Evolutionary conservation across 2,329 filamentous ascomycete genomes (phyloP), one percentile per base, ranked within the genome.

Genomic region (Aspergillus carbonarius): DNA sequence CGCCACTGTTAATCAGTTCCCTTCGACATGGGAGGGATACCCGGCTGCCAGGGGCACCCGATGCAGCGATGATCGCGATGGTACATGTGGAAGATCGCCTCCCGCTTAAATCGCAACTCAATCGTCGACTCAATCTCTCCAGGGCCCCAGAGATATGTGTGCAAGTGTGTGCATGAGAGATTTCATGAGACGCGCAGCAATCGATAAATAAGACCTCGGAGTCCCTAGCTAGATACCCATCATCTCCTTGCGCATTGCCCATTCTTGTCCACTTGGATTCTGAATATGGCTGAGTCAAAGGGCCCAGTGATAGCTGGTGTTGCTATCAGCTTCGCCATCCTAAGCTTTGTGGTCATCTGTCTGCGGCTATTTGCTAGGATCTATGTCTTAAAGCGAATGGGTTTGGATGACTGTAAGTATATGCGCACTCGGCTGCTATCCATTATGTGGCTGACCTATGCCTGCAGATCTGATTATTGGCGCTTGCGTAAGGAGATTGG

Each of bases 321-420:
- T 44, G 65, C 70, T 27, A 66, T 78, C 50, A 65, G 70, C 13
- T 79, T 79, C 61, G 74, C 74, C 7, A 60, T 72, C 12, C 57
- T 78, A 7, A 76, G 76, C 7, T 69, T 73, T 23, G 47, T 79
- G 20, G 72, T 77, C 15, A 64, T 80, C 25, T 52, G 54, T 30
- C 64, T 79, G 30, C 68, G 78, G 18, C 60, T 79, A 8, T 79
- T 75, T 62, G 71, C 77, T 20, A 71, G 78, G 5, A 57, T 78
- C 15, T 74, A 71, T 60, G 70, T 79, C 13, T 66, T 78, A 49
- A 60, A 64, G 4, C 63, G 61, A 30, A 68, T 72, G 66, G 69
- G 70, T 1, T 4, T 65, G 0, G 71, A 73, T 59, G 71, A 73
- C 44, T 73, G 70, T 71, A 59, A 59, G 70, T 69, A 5, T 17